Evolutionary conservation across 177 flowering plant species (phyloP), one percentile per base, ranked within the genome.

Genomic region (Vitis hybrid): DNA sequence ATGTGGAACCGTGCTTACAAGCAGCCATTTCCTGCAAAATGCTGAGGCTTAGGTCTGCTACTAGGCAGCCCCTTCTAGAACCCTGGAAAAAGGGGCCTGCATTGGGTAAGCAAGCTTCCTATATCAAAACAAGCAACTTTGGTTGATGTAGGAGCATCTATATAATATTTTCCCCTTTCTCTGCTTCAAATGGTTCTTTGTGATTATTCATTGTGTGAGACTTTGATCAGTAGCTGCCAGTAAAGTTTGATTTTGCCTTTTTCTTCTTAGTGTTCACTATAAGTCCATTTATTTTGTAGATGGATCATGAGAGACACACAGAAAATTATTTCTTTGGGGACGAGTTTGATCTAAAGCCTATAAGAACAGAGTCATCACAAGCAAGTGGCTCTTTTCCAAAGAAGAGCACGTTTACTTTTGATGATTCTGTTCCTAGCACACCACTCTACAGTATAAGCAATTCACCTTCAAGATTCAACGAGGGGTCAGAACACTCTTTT

Each of bases 351-450:
- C 81, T 87, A 31, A 85, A 90, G 68, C 94, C 95, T 19, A 82
- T 83, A 44, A 86, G 84, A 80, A 88, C 85, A 2, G 91, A 75
- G 17, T 81, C 94, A 6, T 83, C 87, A 24, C 77, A 76, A 11
- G 71, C 79, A 1, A 83, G 81, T 54, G 67, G 68, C 68, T 28
- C 76, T 49, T 84, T 75, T 68, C 84, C 62, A 71, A 87, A 75
- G 78, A 89, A 71, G 74, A 83, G 83, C 67, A 60, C 82, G 53
- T 90, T 82, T 64, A 63, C 22, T 24, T 91, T 90, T 76, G 94
- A 76, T 8, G 95, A 90, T 64, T 92, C 97, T 66, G 89, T 88
- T 53, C 93, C 97, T 20, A 78, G 88, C 59, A 81, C 92, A 51
- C 91, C 97, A 33, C 71, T 80, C 4, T 90, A 80, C 68, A 85